Percentiles rank a stretch among this genome's conserved stretches.
phyloP scores from a whole-genome alignment of 352 stramenopile species.

The Aphanomyces stellatus region DNA sequence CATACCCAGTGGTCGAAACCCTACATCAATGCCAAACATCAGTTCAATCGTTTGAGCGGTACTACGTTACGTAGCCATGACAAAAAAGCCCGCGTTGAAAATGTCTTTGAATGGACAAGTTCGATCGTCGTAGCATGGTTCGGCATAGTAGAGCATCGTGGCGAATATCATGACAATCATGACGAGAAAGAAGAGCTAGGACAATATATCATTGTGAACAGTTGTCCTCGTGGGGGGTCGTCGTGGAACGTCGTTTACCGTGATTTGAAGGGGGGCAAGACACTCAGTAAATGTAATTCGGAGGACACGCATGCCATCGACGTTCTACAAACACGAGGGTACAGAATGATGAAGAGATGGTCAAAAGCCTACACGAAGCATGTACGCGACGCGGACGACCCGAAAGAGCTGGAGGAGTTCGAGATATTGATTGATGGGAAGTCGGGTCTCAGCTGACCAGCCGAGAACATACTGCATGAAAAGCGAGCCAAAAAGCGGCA shows the following conservation, averaged over 20 bases:
- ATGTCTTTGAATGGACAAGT: constrained; percentile 78
- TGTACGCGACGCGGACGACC: constrained; percentile 37
- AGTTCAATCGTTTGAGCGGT: too few relatives aligned
- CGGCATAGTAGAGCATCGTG: constrained; percentile 66
- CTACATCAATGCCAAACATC: too few relatives aligned
- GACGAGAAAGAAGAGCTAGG: constrained; percentile 52
- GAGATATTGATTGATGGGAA: constrained; percentile 25
- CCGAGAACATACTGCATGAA: constrained; percentile 13
- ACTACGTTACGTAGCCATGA: constrained; percentile 63
- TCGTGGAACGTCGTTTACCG: too few relatives aligned
- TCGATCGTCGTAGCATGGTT: constrained; percentile 65
- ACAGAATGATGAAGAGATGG: constrained; percentile 19
- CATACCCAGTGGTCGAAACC: constrained; percentile 67
- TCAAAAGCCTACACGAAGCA: constrained; percentile 43
- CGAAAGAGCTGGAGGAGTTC: constrained; percentile 44
- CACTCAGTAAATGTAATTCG: constrained; percentile 34
- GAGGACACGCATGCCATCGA: constrained; percentile 40
- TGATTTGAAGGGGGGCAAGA: not conserved
- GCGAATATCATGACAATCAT: constrained; percentile 70
- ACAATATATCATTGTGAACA: not conserved
- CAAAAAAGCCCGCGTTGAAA: constrained; percentile 77
- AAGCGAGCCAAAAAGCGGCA: constrained; percentile 43
- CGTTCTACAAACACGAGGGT: not conserved
- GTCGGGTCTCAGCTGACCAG: constrained; percentile 24
- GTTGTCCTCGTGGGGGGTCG: not conserved